A percentile compares a stretch with the other conserved stretches of the same genome.
Conservation (phyloP, 805 yeast species). For the Scheffersomyces lignosus region DNA sequence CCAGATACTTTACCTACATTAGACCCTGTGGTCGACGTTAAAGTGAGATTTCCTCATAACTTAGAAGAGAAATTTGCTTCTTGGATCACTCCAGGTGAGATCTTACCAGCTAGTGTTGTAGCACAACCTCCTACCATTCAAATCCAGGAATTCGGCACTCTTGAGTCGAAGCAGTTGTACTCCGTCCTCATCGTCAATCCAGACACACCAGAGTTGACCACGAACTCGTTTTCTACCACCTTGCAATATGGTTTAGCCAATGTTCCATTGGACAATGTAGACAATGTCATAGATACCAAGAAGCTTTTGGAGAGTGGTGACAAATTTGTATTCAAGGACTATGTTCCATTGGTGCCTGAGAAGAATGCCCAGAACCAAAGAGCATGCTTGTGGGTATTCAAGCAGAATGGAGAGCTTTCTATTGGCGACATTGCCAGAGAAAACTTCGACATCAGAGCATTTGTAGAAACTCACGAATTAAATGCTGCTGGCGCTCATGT, state of each 20-base stretch:
- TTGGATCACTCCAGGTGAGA: constrained; percentile 78
- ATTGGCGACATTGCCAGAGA: constrained; percentile 35
- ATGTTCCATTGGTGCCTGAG: constrained; percentile 85
- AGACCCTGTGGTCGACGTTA: constrained; percentile 75
- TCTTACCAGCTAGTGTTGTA: constrained; percentile 73
- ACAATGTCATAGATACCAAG: constrained; percentile 53
- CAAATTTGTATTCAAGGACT: constrained; percentile 45
- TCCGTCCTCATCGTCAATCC: constrained; percentile 86
- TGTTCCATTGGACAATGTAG: constrained; percentile 57
- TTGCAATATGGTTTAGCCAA: constrained; percentile 78
- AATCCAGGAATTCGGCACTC: constrained; percentile 66
- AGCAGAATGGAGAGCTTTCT: constrained; percentile 48
- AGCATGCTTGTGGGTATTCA: constrained; percentile 85
- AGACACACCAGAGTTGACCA: constrained; percentile 76
- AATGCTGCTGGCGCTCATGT: constrained; percentile 88
- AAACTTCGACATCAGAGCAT: constrained; percentile 70
- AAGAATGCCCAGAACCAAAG: constrained; percentile 83
- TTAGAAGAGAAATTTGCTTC: constrained; percentile 51
- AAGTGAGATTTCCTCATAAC: constrained; percentile 72
- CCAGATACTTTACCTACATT: constrained; percentile 95
- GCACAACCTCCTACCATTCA: constrained; percentile 73
- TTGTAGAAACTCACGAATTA: constrained; percentile 55
- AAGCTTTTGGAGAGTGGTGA: constrained; percentile 39
- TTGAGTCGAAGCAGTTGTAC: constrained; percentile 54
- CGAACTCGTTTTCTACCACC: constrained; percentile 67